A percentile compares a stretch with the other conserved stretches of the same genome.
Conservation (phyloP, 1,284 basidiomycete species). For the Malassezia obtusa region DNA sequence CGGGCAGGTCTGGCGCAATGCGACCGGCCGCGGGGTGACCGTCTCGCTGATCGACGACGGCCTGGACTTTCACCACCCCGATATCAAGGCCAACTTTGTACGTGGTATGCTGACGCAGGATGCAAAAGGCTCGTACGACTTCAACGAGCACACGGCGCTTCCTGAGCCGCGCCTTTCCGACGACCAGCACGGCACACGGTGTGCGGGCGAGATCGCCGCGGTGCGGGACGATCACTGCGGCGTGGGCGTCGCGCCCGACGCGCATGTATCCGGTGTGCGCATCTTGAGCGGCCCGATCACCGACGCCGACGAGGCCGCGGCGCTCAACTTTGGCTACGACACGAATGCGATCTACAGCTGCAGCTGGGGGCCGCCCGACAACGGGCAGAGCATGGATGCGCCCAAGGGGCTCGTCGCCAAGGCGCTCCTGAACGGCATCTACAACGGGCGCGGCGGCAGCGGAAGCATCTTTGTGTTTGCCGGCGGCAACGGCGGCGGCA, state of each 20-base stretch:
- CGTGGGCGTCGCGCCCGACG: constrained; percentile 81
- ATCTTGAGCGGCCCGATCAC: constrained; percentile 94
- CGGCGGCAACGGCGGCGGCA: constrained; percentile 84
- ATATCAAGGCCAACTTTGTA: constrained; percentile 84
- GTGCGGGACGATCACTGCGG: constrained; percentile 91
- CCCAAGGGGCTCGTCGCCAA: constrained; percentile 86
- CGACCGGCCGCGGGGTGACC: constrained; percentile 72
- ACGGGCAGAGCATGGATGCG: constrained; percentile 88
- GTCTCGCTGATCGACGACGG: constrained; percentile 93
- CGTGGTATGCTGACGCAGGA: constrained; percentile 56
- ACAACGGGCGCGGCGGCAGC: constrained; percentile 78
- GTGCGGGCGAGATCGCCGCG: constrained; percentile 95
- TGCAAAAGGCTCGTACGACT: constrained; percentile 84
- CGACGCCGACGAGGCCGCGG: constrained; percentile 92
- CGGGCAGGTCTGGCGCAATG: constrained; percentile 71
- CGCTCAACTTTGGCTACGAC: constrained; percentile 86
- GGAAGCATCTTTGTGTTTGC: constrained; percentile 96
- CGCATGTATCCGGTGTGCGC: constrained; percentile 83
- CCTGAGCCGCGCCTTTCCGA: constrained; percentile 80
- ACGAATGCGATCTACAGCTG: constrained; percentile 89
- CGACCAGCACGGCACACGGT: constrained; percentile 94
- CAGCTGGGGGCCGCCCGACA: constrained; percentile 95
- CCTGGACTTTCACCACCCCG: constrained; percentile 76
- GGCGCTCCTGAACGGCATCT: constrained; percentile 85
- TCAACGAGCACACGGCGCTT: constrained; percentile 80